phyloP scores from a whole-genome alignment of 306 rosid genomes.

The Acacia confusa region DNA sequence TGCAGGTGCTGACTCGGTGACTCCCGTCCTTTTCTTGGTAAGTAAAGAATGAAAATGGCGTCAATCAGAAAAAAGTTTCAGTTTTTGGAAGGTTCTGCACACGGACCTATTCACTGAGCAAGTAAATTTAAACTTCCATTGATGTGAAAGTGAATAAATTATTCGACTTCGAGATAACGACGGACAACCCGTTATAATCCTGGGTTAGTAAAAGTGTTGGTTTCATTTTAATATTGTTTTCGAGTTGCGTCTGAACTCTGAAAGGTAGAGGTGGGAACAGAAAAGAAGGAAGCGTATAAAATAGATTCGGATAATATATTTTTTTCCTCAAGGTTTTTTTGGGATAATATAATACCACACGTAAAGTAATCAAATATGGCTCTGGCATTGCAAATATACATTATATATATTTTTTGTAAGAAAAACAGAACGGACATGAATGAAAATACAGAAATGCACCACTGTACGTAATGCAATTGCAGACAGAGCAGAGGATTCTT shows the following conservation, averaged over 20 bases:
- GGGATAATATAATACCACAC: background rate
- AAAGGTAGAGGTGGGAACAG: constrained; percentile 4
- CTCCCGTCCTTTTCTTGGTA: background rate
- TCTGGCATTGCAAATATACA: constrained; percentile 1
- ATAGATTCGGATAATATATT: constrained; percentile 9
- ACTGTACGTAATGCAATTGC: constrained; percentile 35
- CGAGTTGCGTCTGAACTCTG: constrained; percentile 1
- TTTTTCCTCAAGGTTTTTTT: no score
- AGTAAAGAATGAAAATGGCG: background rate
- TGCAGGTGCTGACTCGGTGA: background rate
- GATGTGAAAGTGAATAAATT: constrained; percentile 18
- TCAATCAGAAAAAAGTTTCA: background rate
- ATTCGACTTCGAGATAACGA: constrained; percentile 39
- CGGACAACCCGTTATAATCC: constrained; percentile 27
- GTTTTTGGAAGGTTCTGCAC: background rate
- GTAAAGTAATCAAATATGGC: constrained; percentile 20
- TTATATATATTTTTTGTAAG: background rate
- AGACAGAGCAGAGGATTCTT: constrained; percentile 32
- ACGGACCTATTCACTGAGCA: background rate
- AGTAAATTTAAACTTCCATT: background rate
- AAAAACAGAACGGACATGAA: background rate
- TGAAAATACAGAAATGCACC: constrained; percentile 36
- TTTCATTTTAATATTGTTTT: background rate
- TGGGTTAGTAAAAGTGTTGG: constrained; percentile 24
- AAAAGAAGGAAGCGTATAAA: background rate